Base-by-base conservation (phyloP, 768 basidiomycete species). In the Pisolithus tinctorius region DNA sequence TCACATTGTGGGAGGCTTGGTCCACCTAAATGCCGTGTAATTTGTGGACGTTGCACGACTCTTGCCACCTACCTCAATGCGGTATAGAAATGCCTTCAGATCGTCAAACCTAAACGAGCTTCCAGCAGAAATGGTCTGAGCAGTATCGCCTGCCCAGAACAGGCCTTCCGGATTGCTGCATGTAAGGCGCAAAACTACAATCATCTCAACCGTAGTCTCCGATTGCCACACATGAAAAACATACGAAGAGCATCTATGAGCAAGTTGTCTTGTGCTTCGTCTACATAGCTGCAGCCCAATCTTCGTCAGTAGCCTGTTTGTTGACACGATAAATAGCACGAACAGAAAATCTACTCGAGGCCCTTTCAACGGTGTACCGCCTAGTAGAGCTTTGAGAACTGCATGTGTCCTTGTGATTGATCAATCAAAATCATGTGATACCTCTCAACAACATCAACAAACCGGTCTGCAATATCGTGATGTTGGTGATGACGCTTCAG, bases 71-170 rank as follows among this genome's bases (percentile, higher is more conserved):
- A 84, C 86, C 69, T 88, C 84, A 1, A 81, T 61, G 40, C 82
- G 73, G 50, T 76, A 80, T 30, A 86, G 55, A 55, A 84, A 86
- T 1, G 86, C 78, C 60, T 82, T 87, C 47, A 89, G 61, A 40
- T 87, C 84, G 49, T 83, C 70, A 60, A 89, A 89, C 11, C 81
- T 69, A 58, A 89, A 89, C 0, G 83, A 76, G 54, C 83, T 85
- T 2, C 86, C 87, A 0, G 78, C 75, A 0, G 84, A 81, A 37
- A 89, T 88, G 0, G 86, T 84, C 55, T 89, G 87, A 0, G 87
- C 85, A 0, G 87, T 88, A 60, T 89, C 87, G 0, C 88, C 87
- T 1, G 85, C 86, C 83, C 84, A 88, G 55, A 88, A 84, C 23
- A 87, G 64, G 0, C 86, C 86, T 46, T 84, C 69, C 0, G 78